Percentiles rank a stretch among this genome's conserved stretches.
Evolutionary conservation across 148 eudicot species (phyloP).

Genomic region (Pouteria glomerata): DNA sequence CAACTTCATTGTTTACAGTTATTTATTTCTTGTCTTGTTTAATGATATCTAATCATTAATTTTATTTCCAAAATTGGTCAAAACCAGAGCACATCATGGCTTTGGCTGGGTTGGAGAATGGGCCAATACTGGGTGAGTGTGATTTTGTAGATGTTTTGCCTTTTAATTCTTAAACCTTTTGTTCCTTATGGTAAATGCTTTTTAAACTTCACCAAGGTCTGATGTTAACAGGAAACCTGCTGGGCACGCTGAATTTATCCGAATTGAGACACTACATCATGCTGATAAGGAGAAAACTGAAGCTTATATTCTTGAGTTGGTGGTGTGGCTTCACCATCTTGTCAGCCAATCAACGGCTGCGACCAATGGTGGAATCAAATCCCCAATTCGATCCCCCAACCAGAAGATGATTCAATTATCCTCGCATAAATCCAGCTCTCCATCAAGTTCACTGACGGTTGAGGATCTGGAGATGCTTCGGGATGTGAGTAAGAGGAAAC

Average conservation of each 20-base stretch:
- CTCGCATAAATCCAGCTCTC: constrained; percentile 42
- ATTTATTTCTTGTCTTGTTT: not conserved
- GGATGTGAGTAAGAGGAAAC: constrained; percentile 72
- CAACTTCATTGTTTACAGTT: not conserved
- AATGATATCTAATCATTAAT: constrained; percentile 12
- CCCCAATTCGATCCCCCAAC: constrained; percentile 82
- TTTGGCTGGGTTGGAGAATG: constrained; percentile 99
- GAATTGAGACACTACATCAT: constrained; percentile 85
- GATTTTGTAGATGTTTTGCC: not conserved
- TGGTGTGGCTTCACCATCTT: constrained; percentile 86
- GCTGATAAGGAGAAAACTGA: constrained; percentile 90
- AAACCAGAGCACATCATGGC: constrained; percentile 91
- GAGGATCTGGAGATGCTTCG: constrained; percentile 91
- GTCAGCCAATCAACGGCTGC: constrained; percentile 59
- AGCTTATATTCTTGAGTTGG: constrained; percentile 75
- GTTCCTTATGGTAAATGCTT: not conserved
- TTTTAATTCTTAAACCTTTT: not conserved
- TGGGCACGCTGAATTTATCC: constrained; percentile 64
- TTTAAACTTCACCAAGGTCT: constrained; percentile 37
- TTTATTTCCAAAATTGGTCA: not conserved
- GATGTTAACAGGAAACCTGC: constrained; percentile 56
- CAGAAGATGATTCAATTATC: constrained; percentile 54
- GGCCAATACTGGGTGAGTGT: constrained; percentile 85
- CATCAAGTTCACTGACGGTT: constrained; percentile 55
- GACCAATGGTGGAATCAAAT: constrained; percentile 47